Conservation (phyloP, 208 protist genomes). For the Porcisia deanei region DNA sequence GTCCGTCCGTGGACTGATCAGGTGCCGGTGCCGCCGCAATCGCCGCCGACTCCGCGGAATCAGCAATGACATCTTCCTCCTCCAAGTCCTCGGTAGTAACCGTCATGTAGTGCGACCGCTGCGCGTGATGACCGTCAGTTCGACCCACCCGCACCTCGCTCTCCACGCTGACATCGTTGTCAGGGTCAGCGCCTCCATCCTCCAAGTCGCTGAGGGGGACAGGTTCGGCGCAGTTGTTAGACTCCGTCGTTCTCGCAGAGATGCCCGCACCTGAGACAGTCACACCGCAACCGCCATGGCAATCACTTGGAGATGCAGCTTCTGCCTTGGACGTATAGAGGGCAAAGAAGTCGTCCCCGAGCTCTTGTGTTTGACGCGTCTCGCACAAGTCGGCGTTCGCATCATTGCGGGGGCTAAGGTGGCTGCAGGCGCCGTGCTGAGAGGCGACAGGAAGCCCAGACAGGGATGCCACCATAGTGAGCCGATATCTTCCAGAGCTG, state of each 20-base stretch:
- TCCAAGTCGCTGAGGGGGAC: neutral
- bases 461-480: neutral
- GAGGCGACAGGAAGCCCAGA: neutral
- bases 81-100: conserved; percentile 9
- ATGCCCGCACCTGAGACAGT: neutral
- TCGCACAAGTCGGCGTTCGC: conserved; percentile 10
- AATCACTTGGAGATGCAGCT: neutral
- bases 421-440: neutral
- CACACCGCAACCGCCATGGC: neutral
- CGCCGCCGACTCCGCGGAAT: neutral
- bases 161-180: neutral
- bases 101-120: conserved; percentile 35
- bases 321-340: conserved; percentile 13
- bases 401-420: neutral
- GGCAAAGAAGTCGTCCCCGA: conserved; percentile 38
- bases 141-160: conserved; percentile 8
- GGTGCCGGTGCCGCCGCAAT: neutral
- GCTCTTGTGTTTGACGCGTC: conserved; percentile 5
- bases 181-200: conserved; percentile 4
- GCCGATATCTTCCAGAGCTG: neutral
- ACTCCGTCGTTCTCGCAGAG: neutral
- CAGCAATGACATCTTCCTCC: conserved; percentile 17
- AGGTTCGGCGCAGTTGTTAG: neutral
- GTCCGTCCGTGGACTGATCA: neutral
- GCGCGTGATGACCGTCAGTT: conserved; percentile 30